A percentile compares a stretch with the other conserved stretches of the same genome.
Conservation (phyloP, 2,329 filamentous ascomycete genomes). For the Fusarium armeniacum region DNA sequence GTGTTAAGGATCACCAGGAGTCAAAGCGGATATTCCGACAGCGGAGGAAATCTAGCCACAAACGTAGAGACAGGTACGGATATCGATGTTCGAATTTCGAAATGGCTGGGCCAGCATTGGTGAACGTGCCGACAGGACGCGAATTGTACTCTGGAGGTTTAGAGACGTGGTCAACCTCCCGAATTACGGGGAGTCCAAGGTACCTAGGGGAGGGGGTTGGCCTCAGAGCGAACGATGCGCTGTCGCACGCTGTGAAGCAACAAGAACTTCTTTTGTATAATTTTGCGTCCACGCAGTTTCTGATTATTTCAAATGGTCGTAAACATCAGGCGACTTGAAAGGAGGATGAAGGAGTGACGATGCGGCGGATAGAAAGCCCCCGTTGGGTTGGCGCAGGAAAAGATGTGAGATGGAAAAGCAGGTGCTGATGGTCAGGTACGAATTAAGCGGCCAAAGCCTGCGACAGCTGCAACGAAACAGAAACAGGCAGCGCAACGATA, state of each 20-base stretch:
- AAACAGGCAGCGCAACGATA: constrained; percentile 30
- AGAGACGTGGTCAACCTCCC: constrained; percentile 53
- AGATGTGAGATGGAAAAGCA: constrained; percentile 42
- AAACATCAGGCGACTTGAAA: constrained; percentile 24
- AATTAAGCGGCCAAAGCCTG: constrained; percentile 37
- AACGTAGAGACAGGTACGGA: constrained; percentile 49
- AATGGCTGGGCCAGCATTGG: constrained; percentile 63
- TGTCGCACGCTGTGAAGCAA: constrained; percentile 39
- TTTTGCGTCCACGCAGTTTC: constrained; percentile 38
- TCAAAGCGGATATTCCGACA: constrained; percentile 30
- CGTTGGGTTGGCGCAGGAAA: constrained; percentile 38
- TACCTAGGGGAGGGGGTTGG: constrained; percentile 43
- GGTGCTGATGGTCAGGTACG: constrained; percentile 40
- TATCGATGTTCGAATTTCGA: constrained; percentile 55
- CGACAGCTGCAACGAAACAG: constrained; percentile 38
- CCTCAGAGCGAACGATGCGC: constrained; percentile 42
- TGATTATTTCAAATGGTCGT: constrained; percentile 19
- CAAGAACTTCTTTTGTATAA: constrained; percentile 32
- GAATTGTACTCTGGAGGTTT: constrained; percentile 50
- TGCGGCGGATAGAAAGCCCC: constrained; percentile 40
- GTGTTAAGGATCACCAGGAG: constrained; percentile 38
- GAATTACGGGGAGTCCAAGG: constrained; percentile 48
- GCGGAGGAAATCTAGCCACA: constrained; percentile 46
- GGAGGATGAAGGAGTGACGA: constrained; percentile 41
- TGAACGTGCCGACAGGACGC: constrained; percentile 44